Evolutionary conservation across 2,329 filamentous ascomycete species (phyloP).

Genomic region (Aulographum hederae): DNA sequence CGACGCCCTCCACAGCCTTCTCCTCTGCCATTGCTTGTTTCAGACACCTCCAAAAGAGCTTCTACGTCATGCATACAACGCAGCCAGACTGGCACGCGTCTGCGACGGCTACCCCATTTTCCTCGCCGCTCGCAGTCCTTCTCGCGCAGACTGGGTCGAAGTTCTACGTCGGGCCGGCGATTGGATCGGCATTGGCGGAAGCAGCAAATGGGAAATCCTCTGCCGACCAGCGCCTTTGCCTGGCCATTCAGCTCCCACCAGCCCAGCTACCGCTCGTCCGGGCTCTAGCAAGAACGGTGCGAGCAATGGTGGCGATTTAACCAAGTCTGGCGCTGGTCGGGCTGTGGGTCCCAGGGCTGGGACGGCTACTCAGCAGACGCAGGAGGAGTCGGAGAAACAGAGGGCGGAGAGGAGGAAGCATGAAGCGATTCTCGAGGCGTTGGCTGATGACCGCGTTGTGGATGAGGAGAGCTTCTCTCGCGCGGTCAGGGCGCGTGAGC

Average conservation of each 20-base stretch:
- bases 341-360: not conserved
- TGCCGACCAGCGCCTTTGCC: conserved; percentile 33
- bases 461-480: conserved; percentile 48
- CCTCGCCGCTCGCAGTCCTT: conserved; percentile 50
- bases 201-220: conserved; percentile 49
- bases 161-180: conserved; percentile 48
- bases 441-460: conserved; percentile 48
- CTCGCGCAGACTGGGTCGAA: conserved; percentile 66
- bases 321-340: not conserved
- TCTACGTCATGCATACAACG: conserved; percentile 65
- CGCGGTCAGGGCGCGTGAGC: conserved; percentile 42
- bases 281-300: not conserved
- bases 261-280: conserved; percentile 4
- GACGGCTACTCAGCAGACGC: conserved; percentile 7
- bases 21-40: conserved; percentile 61
- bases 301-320: not conserved
- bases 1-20: conserved; percentile 59
- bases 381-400: conserved; percentile 29
- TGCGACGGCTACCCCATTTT: conserved; percentile 70
- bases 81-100: conserved; percentile 53
- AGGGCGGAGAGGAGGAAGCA: conserved; percentile 41
- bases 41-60: conserved; percentile 66
- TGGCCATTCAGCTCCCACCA: conserved; percentile 8
- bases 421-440: conserved; percentile 47
- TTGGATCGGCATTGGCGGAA: conserved; percentile 43